Base-by-base conservation (phyloP, 306 rosid species). In the Lathyrus aphaca region DNA sequence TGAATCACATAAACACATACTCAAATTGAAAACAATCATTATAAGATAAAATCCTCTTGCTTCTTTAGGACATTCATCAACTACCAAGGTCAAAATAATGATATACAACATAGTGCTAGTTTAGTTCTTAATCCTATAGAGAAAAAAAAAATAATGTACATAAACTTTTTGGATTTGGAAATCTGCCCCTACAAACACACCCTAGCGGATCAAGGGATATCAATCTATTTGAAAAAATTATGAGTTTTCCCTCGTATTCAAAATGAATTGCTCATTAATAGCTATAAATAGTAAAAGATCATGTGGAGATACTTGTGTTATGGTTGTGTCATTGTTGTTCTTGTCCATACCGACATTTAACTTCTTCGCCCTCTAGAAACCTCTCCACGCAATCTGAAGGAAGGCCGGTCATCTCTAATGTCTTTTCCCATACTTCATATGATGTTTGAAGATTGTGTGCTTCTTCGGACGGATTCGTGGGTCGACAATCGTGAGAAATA, bases 391-490 rank as follows among this genome's bases (percentile, higher is more conserved):
- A 84, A 78, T 94, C 97, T 5, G 77, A 74, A 54, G 97, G 91
- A 68, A 94, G 90, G 55, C 97, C 96, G 12, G 85, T 64, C 96
- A 91, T 78, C 80, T 91, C 96, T 8, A 94, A 71, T 35, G 99
- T 94, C 86, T 87, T 94, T 77, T 88, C 96, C 99, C 99, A 94
- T 55, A 94, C 85, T 82, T 81, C 49, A 35, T 83, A 80, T 12
- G 80, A 70, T 30, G 95, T 86, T 72, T 84, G 87, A 61, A 72
- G 35, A 62, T 75, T 80, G 74, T 94, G 97, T 0, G 99, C 86
- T 78, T 94, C 99, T 82, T 94, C 99, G 7, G 99, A 94, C 51
- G 97, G 95, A 73, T 87, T 91, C 7, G 95, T 37, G 0, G 99
- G 99, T 37, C 83, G 88, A 62, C 99, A 94, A 17, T 94, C 97